A percentile compares a stretch with the other conserved stretches of the same genome.
Evolutionary conservation across 352 stramenopile genomes (phyloP).

Genomic region (Elongisporangium prolatum): DNA sequence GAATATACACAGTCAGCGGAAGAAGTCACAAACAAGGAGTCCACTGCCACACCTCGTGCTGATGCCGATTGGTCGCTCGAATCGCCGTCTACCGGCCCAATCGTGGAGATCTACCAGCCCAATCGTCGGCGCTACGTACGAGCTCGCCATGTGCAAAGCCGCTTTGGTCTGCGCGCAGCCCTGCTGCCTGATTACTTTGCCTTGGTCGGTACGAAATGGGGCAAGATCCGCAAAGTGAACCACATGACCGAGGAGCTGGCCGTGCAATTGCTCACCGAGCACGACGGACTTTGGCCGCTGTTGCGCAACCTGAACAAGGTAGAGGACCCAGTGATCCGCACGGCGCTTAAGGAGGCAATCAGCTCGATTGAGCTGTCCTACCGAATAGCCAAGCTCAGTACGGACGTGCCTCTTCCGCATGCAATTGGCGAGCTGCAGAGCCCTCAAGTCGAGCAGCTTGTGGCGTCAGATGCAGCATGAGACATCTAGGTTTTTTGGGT

Average conservation of each 20-base stretch:
- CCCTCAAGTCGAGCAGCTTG: conserved; percentile 23
- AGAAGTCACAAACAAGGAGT: background rate
- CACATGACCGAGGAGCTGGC: conserved; percentile 53
- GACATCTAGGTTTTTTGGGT: background rate
- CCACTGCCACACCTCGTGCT: background rate
- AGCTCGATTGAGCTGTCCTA: conserved; percentile 76
- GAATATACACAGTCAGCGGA: background rate
- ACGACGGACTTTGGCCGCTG: conserved; percentile 46
- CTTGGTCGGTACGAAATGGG: conserved; percentile 63
- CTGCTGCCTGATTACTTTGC: conserved; percentile 62
- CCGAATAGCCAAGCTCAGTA: conserved; percentile 63
- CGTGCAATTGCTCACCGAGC: conserved; percentile 58
- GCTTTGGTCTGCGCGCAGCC: conserved; percentile 42
- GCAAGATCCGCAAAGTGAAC: conserved; percentile 53
- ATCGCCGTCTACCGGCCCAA: conserved; percentile 2
- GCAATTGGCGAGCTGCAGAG: conserved; percentile 36
- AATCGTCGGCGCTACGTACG: conserved; percentile 64
- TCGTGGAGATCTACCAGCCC: conserved; percentile 72
- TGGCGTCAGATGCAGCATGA: background rate
- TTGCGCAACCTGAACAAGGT: conserved; percentile 64
- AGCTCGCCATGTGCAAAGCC: conserved; percentile 51
- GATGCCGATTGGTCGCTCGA: background rate
- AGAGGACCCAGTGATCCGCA: conserved; percentile 37
- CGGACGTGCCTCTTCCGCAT: conserved; percentile 42
- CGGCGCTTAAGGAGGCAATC: conserved; percentile 69